Base-by-base conservation (phyloP, 2,329 filamentous ascomycete species). In the Ceratocystiopsis minuta region DNA sequence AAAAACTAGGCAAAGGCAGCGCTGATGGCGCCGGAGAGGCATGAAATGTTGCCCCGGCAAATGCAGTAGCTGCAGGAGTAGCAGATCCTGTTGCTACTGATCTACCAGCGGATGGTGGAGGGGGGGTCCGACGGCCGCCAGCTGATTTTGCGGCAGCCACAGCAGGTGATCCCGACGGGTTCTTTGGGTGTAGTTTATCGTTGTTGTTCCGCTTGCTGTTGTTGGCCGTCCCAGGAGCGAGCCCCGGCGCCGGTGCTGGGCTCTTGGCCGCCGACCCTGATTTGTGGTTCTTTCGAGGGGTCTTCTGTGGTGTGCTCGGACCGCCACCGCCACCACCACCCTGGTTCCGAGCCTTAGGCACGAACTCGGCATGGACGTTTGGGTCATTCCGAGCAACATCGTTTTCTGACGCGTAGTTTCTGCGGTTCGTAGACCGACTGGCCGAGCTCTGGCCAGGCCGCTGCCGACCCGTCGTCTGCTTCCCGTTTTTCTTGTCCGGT, bases 21-120 rank as follows among this genome's bases (percentile, higher is more conserved):
- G 85, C 78, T 10, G 86, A 92, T 0, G 90, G 81, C 2, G 87
- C 88, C 16, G 90, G 90, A 10, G 90, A 96, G 35, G 86, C 83
- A 59, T 95, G 87, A 58, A 96, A 98, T 6, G 86, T 92, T 32
- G 88, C 81, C 14, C 88, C 90, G 34, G 90, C 90, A 60, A 94
- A 98, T 37, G 80, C 77, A 45, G 74, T 66, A 39, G 60, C 60
- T 28, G 59, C n/a, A 2, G 36, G 6, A 14, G 20, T n/a, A 33
- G 40, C 40, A 11, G 40, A 12, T 24, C 16, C 12, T n/a, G 36
- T 20, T 34, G 36, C 40, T 3, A 38, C 4, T 37, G 67, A 59
- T 53, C 67, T 68, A 48, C 63, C 55, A 28, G 60, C 56, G 10
- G 55, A 54, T 15, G 60, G 61, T 40, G 66, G 62, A 12, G 62